Base-by-base conservation (phyloP, 495 filamentous ascomycete species). In the Hyphodiscus hymeniophilus region DNA sequence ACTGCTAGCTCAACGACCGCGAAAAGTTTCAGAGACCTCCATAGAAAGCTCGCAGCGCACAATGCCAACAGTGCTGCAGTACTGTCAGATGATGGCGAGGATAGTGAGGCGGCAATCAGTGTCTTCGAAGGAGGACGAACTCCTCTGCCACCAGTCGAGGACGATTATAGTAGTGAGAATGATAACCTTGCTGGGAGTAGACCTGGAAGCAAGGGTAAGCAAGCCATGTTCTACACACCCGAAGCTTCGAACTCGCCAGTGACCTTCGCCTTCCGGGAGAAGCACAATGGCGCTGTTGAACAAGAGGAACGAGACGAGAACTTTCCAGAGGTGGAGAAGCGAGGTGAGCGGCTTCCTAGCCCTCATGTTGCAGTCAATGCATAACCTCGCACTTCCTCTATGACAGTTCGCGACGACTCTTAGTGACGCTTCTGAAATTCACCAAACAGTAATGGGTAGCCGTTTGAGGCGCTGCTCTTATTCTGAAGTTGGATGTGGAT, bases 1-100 rank as follows among this genome's bases (percentile, higher is more conserved):
- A 79, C 74, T 45, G 68, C 68, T 6, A 77, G 71, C 57, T 77
- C 73, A 1, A 72, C 74, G 22, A 79, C 75, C 2, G 75, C 73
- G 13, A 61, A 66, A 38, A 77, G 73, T 47, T 77, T 79, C 50
- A 63, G 72, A 24, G 72, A 76, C 8, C 57, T 77, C 26, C 71
- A 77, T 52, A 62, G 44, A 26, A 57, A 43, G 30, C 18, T 52
- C 10, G 65, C 67, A 8, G 66, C 71, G 12, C 66, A 71, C 34
- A 54, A 62, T 24, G 56, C 61, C 0, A 50, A 51, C 22, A 62
- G 59, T 10, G 66, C 59, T 22, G 56, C 62, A 10, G 57, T 72
- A 13, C 67, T 66, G 2, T 73, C 66, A 6, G 26, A 28, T n/a
- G 74, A 78, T 47, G 74, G 46, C 5, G 51, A 75, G 34, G 75